Percentiles rank a stretch among this genome's conserved stretches.
These are phyloP conservation scores for Kickxella alabastrina DNA, from an alignment of 192 early-diverging fungal species.

Conservation along the genomic window DNA sequence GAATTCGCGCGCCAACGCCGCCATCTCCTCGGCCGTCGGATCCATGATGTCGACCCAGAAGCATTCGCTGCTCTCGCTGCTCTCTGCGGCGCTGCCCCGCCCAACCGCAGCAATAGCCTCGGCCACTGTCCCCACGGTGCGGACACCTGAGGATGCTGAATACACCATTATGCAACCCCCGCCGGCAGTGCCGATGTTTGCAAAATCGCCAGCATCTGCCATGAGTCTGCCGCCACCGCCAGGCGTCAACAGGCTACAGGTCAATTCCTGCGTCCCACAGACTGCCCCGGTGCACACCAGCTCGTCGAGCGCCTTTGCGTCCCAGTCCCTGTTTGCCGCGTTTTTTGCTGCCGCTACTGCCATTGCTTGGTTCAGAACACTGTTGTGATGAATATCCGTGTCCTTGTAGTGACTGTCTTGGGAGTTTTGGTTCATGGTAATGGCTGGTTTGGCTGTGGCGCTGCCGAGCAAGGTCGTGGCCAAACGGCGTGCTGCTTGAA, in stretches of 20 bases:
- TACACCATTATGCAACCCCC: slow-evolving; percentile 1
- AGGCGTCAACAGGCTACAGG: too few species aligned
- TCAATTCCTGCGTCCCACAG: too few species aligned
- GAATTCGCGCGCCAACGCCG: slow-evolving; percentile 58
- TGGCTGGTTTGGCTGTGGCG: too few species aligned
- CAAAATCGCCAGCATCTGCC: too few species aligned
- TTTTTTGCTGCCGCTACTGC: neutral
- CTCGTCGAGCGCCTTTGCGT: slow-evolving; percentile 1
- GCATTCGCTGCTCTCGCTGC: slow-evolving; percentile 9
- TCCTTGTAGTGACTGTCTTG: too few species aligned
- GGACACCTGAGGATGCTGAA: neutral
- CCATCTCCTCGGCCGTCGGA: slow-evolving; percentile 61
- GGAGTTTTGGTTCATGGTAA: too few species aligned
- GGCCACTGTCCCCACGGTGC: neutral
- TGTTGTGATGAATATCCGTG: too few species aligned
- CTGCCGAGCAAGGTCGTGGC: too few species aligned
- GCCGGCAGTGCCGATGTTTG: too few species aligned
- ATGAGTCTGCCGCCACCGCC: too few species aligned
- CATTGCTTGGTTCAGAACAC: too few species aligned
- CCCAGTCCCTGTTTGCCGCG: neutral
- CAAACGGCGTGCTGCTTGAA: too few species aligned
- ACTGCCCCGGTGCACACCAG: neutral
- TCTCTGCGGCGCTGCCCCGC: neutral
- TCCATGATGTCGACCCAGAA: slow-evolving; percentile 64
- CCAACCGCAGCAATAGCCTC: neutral